Evolutionary conservation across 306 rosid species (phyloP).

Genomic region (Vachellia collinsii): DNA sequence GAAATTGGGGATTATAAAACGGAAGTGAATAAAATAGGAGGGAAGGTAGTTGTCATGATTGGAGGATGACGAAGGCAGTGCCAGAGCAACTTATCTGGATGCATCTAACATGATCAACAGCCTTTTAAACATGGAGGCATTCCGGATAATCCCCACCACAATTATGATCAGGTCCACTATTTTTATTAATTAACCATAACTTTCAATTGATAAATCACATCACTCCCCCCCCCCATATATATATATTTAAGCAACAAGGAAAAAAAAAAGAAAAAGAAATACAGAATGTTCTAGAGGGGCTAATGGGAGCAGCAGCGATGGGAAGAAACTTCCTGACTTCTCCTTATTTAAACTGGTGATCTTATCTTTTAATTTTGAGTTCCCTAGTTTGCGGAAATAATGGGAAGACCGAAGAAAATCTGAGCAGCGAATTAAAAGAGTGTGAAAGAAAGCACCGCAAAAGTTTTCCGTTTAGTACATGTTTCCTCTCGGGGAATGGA

Average conservation of each 20-base stretch:
- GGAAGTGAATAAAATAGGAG: constrained; percentile 4
- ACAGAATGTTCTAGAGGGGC: background rate
- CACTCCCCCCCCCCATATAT: constrained; percentile 1
- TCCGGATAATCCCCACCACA: constrained; percentile 32
- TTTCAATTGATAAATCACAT: background rate
- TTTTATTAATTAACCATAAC: background rate
- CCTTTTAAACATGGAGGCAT: constrained; percentile 14
- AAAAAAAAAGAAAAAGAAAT: background rate
- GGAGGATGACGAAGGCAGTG: constrained; percentile 48
- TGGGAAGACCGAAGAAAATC: background rate
- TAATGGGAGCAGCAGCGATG: background rate
- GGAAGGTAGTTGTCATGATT: constrained; percentile 41
- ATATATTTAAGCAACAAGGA: background rate
- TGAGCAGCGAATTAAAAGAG: background rate
- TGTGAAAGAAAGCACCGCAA: background rate
- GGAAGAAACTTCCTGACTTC: background rate
- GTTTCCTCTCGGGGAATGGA: background rate
- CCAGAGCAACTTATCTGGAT: constrained; percentile 63
- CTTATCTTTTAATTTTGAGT: background rate
- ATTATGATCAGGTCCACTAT: constrained; percentile 32
- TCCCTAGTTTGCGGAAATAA: background rate
- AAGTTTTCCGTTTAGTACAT: background rate
- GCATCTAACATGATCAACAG: constrained; percentile 40
- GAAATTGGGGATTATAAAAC: background rate
- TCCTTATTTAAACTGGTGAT: background rate